phyloP scores from a whole-genome alignment of 345 rosid species.

The Lumnitzera littorea region DNA sequence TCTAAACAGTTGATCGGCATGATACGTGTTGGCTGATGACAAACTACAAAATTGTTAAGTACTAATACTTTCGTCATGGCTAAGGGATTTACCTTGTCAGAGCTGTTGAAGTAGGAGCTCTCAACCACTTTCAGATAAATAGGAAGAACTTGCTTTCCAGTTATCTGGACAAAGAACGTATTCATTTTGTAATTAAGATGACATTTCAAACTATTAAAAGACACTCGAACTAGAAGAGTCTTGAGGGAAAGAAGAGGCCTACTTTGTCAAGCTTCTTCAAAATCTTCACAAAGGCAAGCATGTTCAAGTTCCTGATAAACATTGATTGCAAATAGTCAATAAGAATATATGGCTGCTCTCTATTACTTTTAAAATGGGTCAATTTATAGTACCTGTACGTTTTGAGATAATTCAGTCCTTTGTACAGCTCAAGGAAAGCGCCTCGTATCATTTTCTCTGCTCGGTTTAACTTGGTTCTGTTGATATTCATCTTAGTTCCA shows the following conservation, averaged over 20 bases:
- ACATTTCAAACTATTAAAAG: too few species aligned
- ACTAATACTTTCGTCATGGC: too few species aligned
- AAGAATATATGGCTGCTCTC: neutral
- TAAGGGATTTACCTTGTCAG: constrained; percentile 60
- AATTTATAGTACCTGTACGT: constrained; percentile 54
- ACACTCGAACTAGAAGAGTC: too few species aligned
- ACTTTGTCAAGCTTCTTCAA: constrained; percentile 93
- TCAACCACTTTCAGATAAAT: constrained; percentile 88
- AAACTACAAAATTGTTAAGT: too few species aligned
- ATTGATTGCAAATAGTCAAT: constrained; percentile 4
- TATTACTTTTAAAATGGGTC: neutral
- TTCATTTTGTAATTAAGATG: neutral
- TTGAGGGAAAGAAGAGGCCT: constrained; percentile 5
- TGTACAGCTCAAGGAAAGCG: constrained; percentile 77
- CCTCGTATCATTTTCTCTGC: constrained; percentile 94
- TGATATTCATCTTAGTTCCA: constrained; percentile 52
- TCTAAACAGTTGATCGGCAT: neutral
- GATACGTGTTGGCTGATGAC: neutral
- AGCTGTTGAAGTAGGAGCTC: constrained; percentile 86
- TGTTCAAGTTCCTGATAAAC: constrained; percentile 79
- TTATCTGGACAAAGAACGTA: constrained; percentile 32
- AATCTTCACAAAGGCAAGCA: constrained; percentile 94
- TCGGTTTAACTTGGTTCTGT: constrained; percentile 65
- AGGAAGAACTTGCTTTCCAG: constrained; percentile 81
- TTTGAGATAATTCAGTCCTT: constrained; percentile 80